These are phyloP conservation scores for Sarocladium strictum DNA, from an alignment of 2,329 filamentous ascomycete species.

Conservation along the genomic window DNA sequence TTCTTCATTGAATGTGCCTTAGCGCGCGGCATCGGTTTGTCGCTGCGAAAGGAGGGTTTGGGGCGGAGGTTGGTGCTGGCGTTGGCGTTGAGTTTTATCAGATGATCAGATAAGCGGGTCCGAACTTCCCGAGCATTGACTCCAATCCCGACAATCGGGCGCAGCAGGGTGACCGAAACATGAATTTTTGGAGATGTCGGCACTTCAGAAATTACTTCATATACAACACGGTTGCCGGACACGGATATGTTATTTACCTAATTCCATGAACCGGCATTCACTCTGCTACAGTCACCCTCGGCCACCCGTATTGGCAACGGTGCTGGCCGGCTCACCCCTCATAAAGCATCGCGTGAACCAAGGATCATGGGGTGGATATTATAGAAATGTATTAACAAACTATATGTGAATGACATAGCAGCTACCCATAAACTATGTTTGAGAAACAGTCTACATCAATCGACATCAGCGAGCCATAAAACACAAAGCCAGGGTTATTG, in stretches of 20 bases:
- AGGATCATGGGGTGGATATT: neutral
- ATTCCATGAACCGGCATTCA: no score
- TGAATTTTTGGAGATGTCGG: no score
- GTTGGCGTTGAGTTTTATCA: slow-evolving; percentile 12
- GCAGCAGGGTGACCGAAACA: no score
- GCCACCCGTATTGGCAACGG: no score
- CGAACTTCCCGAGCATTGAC: neutral
- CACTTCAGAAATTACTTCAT: no score
- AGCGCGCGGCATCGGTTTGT: neutral
- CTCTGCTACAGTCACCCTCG: no score
- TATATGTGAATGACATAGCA: neutral
- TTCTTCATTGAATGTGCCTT: neutral
- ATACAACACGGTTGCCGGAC: no score
- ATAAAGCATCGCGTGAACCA: no score
- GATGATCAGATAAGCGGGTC: slow-evolving; percentile 14
- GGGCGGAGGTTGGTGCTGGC: no score
- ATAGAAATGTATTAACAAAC: neutral
- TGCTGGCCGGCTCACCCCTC: no score
- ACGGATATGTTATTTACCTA: no score
- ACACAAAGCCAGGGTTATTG: neutral
- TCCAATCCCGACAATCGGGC: neutral
- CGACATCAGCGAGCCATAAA: neutral
- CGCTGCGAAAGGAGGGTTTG: no score
- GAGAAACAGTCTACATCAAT: neutral
- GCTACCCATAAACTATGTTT: neutral